Evolutionary conservation across 148 eudicot species (phyloP), one percentile per base, ranked within the genome.

Genomic region (Persicaria tinctoria): DNA sequence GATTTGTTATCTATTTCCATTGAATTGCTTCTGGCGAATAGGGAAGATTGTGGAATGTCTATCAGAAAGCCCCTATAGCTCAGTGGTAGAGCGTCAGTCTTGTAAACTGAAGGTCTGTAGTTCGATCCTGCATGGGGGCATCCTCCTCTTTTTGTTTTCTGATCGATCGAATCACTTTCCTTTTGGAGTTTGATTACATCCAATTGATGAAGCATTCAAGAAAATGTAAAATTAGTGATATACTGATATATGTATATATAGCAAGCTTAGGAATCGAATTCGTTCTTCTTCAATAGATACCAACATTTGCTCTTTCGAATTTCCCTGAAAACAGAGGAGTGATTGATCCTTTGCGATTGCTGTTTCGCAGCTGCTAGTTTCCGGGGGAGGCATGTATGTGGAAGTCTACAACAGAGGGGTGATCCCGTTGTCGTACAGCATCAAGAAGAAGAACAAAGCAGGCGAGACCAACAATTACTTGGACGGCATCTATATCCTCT

Each of bases 381-480:
- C 92, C 49, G 97, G 97, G 51, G 94, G 94, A 80, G 94, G 87
- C 54, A 88, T 89, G 94, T 88, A 89, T 20, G 85, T 91, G 10
- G 95, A 91, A 84, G 93, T 89, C 20, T 89, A 84, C 83, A 92
- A 96, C 87, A 82, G 94, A 78, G 99, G 99, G 4, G 97, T 92
- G 60, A 84, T 92, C 74, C 99, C 94, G 8, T 87, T 96, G 44
- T 88, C 97, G 1, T 96, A 96, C 82, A 63, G 83, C 85, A 96
- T 96, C 73, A 85, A 78, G 75, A 96, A 84, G 94, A 96, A 85
- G 77, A 90, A 96, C 90, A 92, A 85, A 85, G 97, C 89, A 0
- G 99, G 99, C 78, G 97, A 89, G 74, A 85, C 83, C 73, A 90
- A 90, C 84, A 92, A 88, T 38, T 95, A 88, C 84, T 83, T 90